These are phyloP conservation scores for Silene noctiflora DNA, from an alignment of 179 eudicot genomes.

Conservation along the genomic window DNA sequence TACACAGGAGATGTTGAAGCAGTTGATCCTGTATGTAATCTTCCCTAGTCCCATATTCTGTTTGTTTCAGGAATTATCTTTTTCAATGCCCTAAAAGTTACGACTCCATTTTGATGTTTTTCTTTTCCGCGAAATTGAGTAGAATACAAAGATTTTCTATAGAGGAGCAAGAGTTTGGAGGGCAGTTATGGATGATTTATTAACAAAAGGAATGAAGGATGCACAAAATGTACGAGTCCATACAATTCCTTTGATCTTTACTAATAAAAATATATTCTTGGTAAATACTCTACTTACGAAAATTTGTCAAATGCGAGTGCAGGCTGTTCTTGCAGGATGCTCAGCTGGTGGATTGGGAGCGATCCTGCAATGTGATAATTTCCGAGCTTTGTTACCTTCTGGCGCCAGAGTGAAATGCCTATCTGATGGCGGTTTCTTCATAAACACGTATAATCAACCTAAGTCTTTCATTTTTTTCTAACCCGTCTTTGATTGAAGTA, in stretches of 20 bases:
- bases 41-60: not conserved
- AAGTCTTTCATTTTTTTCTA: not conserved
- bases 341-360: constrained; percentile 66
- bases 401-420: constrained; percentile 51
- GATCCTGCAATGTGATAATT: constrained; percentile 58
- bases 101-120: not conserved
- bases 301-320: not conserved
- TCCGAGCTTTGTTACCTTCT: constrained; percentile 38
- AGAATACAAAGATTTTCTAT: constrained; percentile 34
- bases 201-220: constrained; percentile 51
- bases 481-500: not conserved
- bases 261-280: not conserved
- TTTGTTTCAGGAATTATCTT: not conserved
- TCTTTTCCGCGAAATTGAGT: constrained; percentile 4
- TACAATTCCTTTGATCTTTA: not conserved
- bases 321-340: constrained; percentile 60
- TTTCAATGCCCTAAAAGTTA: too few species aligned
- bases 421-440: constrained; percentile 56
- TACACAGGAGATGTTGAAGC: constrained; percentile 70
- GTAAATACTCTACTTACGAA: not conserved
- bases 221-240: constrained; percentile 41
- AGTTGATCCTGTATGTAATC: constrained; percentile 53
- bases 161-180: constrained; percentile 59
- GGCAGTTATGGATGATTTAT: constrained; percentile 51
- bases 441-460: constrained; percentile 32